Conservation (phyloP, 345 rosid genomes). For the Lepidium didymum region DNA sequence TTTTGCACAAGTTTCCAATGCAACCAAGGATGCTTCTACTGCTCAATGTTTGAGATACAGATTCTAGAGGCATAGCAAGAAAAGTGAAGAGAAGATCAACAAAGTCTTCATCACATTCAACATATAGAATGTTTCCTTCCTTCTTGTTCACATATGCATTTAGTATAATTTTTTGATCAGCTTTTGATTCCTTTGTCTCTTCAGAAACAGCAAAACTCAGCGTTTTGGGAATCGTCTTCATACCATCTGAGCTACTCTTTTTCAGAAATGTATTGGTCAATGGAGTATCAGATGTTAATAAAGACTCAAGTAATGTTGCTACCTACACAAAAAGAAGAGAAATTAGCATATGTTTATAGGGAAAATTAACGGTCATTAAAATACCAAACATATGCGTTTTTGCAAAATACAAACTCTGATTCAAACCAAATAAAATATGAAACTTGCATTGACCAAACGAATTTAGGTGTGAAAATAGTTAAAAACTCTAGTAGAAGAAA, state of each 20-base stretch:
- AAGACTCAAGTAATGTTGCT: no score
- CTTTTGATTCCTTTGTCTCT: not conserved
- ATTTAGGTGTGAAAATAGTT: no score
- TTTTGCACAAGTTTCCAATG: not conserved
- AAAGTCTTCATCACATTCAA: not conserved
- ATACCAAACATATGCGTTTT: no score
- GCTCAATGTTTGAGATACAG: not conserved
- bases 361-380: not conserved
- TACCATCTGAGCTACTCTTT: no score
- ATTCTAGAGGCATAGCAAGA: not conserved
- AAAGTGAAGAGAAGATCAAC: not conserved
- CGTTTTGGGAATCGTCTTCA: no score
- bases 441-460: no score
- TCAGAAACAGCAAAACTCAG: not conserved
- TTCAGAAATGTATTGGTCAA: no score
- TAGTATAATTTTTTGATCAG: not conserved
- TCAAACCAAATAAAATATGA: no score
- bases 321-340: no score
- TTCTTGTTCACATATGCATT: not conserved
- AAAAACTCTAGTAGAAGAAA: no score
- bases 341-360: not conserved
- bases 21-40: not conserved
- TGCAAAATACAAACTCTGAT: no score
- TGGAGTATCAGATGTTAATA: no score
- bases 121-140: not conserved